phyloP scores from a whole-genome alignment of 2,329 filamentous ascomycete genomes.

The Fusarium burgessii region DNA sequence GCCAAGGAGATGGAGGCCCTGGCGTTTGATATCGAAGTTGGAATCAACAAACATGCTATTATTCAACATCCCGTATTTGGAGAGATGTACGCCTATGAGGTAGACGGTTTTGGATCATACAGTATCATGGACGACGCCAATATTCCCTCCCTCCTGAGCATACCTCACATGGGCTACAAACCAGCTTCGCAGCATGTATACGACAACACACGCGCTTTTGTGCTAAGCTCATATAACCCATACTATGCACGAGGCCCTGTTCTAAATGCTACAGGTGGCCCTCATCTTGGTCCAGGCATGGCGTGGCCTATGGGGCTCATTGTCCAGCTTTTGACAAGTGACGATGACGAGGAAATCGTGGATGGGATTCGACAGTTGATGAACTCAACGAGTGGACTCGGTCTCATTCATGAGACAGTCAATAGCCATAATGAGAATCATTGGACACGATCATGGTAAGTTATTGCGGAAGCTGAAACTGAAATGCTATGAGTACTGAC shows the following conservation, averaged over 20 bases:
- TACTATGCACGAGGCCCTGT: constrained; percentile 72
- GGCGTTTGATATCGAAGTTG: constrained; percentile 68
- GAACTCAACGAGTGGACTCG: constrained; percentile 76
- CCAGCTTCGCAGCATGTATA: constrained; percentile 73
- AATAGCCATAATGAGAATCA: constrained; percentile 49
- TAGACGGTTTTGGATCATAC: constrained; percentile 73
- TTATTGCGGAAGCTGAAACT: not conserved
- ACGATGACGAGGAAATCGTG: constrained; percentile 80
- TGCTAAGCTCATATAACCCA: constrained; percentile 77
- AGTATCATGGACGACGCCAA: constrained; percentile 75
- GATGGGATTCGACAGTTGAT: constrained; percentile 73
- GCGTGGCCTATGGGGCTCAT: constrained; percentile 92
- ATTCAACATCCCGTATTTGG: constrained; percentile 71
- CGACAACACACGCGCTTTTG: constrained; percentile 80
- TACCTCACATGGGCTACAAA: constrained; percentile 69
- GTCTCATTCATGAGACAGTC: constrained; percentile 79
- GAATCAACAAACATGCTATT: constrained; percentile 77
- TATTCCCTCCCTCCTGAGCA: constrained; percentile 70
- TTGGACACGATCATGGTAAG: constrained; percentile 55
- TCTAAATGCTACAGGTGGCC: constrained; percentile 64
- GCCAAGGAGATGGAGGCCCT: constrained; percentile 69
- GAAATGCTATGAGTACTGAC: not conserved
- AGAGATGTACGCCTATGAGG: constrained; percentile 75
- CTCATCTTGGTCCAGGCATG: constrained; percentile 70
- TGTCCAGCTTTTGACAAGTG: constrained; percentile 81